Evolutionary conservation across 495 filamentous ascomycete species (phyloP).

Genomic region (Chaetomium cochliodes): DNA sequence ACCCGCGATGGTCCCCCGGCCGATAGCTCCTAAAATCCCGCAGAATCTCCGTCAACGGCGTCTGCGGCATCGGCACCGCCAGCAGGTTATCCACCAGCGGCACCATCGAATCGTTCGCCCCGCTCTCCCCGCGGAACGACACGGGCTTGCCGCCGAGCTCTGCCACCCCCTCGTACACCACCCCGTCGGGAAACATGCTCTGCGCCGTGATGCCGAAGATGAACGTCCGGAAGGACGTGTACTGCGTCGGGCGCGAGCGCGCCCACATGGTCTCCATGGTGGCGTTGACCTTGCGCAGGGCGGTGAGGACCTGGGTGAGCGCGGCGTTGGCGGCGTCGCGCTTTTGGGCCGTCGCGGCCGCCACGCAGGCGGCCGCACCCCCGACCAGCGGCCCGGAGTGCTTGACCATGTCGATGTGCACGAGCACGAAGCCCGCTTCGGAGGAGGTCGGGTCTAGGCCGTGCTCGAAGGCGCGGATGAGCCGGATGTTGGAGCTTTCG

Average conservation of each 20-base stretch:
- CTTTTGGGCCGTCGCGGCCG: constrained; percentile 43
- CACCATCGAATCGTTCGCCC: constrained; percentile 85
- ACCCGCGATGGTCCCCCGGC: constrained; percentile 79
- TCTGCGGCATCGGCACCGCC: constrained; percentile 74
- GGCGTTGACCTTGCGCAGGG: constrained; percentile 68
- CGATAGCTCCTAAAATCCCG: constrained; percentile 83
- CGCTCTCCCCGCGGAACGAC: constrained; percentile 80
- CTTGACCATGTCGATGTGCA: constrained; percentile 81
- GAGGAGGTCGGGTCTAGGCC: constrained; percentile 83
- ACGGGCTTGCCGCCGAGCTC: constrained; percentile 67
- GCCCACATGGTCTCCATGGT: constrained; percentile 90
- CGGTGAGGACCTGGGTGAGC: constrained; percentile 55
- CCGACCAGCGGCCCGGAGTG: constrained; percentile 69
- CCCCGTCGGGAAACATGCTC: constrained; percentile 87
- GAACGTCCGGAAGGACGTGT: constrained; percentile 84
- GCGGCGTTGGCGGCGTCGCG: constrained; percentile 56
- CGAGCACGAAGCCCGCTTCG: constrained; percentile 85
- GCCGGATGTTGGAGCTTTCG: constrained; percentile 73
- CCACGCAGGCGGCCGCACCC: constrained; percentile 63
- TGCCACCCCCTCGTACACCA: constrained; percentile 80
- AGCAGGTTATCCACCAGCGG: constrained; percentile 83
- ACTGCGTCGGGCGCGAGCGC: constrained; percentile 72
- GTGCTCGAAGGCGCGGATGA: constrained; percentile 85
- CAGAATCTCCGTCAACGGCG: constrained; percentile 79
- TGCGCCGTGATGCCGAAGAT: constrained; percentile 90